Base-by-base conservation (phyloP, 805 yeast genomes). In the Candida parachauliodes region DNA sequence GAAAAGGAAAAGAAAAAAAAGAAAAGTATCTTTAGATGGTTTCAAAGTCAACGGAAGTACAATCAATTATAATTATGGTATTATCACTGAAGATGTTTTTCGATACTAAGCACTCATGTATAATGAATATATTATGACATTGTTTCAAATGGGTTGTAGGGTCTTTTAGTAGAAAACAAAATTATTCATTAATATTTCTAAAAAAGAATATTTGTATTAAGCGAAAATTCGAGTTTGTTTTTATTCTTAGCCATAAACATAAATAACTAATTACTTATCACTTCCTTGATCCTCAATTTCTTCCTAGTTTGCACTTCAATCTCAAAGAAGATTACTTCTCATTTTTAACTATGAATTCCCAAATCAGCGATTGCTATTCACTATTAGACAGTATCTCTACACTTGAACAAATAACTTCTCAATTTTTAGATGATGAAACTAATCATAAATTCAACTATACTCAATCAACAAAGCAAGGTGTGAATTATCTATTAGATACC, bases 61-160 rank as follows among this genome's bases (percentile, higher is more conserved):
- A 21, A 20, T 32, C 16, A 32, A 21, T 22, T 32, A n/a, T 15
- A 32, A 32, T 32, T 32, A 32, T 22, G 34, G 34, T 6, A 32
- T 32, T 21, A 10, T 32, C 11, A 32, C 34, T 5, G 34, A 32
- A 23, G 34, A 32, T 32, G 27, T 32, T 12, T 32, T 32, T 32
- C 16, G 20, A 23, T 32, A 8, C 10, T 22, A 22, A 22, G 8
- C 10, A n/a, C n/a, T n/a, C n/a, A n/a, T n/a, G n/a, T n/a, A n/a
- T n/a, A n/a, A n/a, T n/a, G n/a, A n/a, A n/a, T n/a, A n/a, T n/a
- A n/a, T n/a, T n/a, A n/a, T n/a, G n/a, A n/a, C n/a, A n/a, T n/a
- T n/a, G n/a, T n/a, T n/a, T n/a, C n/a, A n/a, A n/a, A n/a, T n/a
- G n/a, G n/a, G n/a, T n/a, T n/a, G n/a, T n/a, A n/a, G n/a, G n/a